A percentile compares a stretch with the other conserved stretches of the same genome.
phyloP scores from a whole-genome alignment of 306 rosid genomes.

The Dalbergia cochinchinensis region DNA sequence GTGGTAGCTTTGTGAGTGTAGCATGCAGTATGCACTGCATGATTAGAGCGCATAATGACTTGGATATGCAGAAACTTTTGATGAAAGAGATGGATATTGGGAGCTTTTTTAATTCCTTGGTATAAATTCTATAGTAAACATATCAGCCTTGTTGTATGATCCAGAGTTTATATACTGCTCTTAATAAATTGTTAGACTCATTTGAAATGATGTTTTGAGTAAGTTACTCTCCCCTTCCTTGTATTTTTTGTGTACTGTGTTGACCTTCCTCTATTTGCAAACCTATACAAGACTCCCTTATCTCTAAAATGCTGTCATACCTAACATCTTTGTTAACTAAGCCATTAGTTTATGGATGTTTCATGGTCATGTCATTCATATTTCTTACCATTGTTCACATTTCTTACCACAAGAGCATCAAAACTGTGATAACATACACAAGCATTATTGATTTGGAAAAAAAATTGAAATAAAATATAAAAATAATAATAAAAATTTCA shows the following conservation, averaged over 20 bases:
- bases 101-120: background rate
- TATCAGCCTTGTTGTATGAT: background rate
- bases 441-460: background rate
- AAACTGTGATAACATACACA: slow-evolving; percentile 37
- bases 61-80: background rate
- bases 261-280: background rate
- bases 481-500: too few species aligned
- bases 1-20: slow-evolving; percentile 23
- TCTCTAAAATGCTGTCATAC: slow-evolving; percentile 26
- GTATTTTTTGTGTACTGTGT: background rate
- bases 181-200: slow-evolving; percentile 5
- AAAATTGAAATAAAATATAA: too few species aligned
- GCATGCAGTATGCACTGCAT: background rate
- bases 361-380: slow-evolving; percentile 21
- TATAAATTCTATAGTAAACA: background rate
- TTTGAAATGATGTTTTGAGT: slow-evolving; percentile 8
- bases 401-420: slow-evolving; percentile 23
- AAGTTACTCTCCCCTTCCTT: background rate
- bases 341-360: slow-evolving; percentile 34
- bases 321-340: slow-evolving; percentile 15
- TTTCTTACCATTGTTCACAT: background rate
- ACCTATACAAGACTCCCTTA: background rate
- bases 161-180: background rate
- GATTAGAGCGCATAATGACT: background rate
- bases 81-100: background rate